Evolutionary conservation across 2,329 filamentous ascomycete species (phyloP).

Genomic region (Trichoderma semiorbis): DNA sequence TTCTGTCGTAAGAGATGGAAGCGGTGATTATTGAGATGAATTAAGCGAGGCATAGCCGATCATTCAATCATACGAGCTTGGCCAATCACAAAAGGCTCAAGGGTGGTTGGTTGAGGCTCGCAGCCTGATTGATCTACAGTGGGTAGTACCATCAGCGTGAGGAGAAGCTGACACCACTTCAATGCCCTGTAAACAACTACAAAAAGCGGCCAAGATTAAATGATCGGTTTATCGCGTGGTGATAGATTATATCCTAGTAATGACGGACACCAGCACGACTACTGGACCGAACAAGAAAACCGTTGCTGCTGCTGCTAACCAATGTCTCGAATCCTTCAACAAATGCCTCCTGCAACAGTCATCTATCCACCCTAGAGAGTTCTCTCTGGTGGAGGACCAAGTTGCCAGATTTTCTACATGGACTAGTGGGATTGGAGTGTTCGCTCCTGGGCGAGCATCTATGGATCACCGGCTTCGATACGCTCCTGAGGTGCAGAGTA

Average conservation of each 20-base stretch:
- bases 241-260: neutral
- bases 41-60: neutral
- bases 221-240: neutral
- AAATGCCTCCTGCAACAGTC: neutral
- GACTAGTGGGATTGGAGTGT: neutral
- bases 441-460: neutral
- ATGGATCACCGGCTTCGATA: neutral
- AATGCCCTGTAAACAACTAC: neutral
- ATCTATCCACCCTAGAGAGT: neutral
- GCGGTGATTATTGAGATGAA: neutral
- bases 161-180: neutral
- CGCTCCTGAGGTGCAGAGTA: neutral
- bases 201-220: neutral
- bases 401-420: neutral
- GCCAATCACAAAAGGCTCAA: neutral
- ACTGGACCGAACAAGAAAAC: neutral
- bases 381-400: neutral
- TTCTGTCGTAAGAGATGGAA: neutral
- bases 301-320: neutral
- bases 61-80: neutral
- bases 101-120: neutral
- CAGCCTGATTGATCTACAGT: neutral
- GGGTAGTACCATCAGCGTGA: neutral
- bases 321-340: neutral
- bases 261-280: neutral